These are phyloP conservation scores for Carallia pectinifolia DNA, from an alignment of 345 rosid genomes.

Conservation along the genomic window DNA sequence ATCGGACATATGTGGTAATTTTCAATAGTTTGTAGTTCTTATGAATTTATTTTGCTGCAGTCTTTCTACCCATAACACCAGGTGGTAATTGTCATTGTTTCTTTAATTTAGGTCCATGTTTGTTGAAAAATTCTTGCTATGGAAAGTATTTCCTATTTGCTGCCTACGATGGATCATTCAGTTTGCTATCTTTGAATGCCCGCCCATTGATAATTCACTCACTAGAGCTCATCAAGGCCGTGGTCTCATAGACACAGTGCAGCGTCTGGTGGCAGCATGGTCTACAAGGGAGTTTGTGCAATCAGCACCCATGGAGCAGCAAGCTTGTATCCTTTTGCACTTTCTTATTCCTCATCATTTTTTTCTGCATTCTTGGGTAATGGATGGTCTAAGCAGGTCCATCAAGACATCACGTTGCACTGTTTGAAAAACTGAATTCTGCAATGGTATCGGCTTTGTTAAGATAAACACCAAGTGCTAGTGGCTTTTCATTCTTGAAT, in stretches of 20 bases:
- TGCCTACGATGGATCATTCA: constrained; percentile 93
- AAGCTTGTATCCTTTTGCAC: constrained; percentile 82
- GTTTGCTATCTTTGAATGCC: constrained; percentile 70
- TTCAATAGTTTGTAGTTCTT: not conserved
- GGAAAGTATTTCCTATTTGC: constrained; percentile 88
- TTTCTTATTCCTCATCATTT: not conserved
- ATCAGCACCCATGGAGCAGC: constrained; percentile 80
- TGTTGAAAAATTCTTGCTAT: constrained; percentile 80
- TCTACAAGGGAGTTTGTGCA: constrained; percentile 74
- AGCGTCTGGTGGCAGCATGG: constrained; percentile 68
- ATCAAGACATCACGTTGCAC: not conserved
- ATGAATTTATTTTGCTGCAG: not conserved
- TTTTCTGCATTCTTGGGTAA: too few relatives aligned
- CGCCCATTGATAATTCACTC: constrained; percentile 49
- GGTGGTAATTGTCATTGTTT: constrained; percentile 1
- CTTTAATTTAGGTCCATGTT: constrained; percentile 60
- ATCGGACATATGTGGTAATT: not conserved
- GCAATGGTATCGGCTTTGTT: not conserved
- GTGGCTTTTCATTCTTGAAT: not conserved
- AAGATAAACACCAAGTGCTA: constrained; percentile 1
- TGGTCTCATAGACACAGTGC: constrained; percentile 56
- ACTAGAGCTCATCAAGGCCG: constrained; percentile 36
- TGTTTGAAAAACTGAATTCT: not conserved
- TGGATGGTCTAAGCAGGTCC: not conserved
- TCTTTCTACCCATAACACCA: constrained; percentile 9